Evolutionary conservation across 2,329 filamentous ascomycete genomes (phyloP).

Genomic region (Stromatinia cepivora): DNA sequence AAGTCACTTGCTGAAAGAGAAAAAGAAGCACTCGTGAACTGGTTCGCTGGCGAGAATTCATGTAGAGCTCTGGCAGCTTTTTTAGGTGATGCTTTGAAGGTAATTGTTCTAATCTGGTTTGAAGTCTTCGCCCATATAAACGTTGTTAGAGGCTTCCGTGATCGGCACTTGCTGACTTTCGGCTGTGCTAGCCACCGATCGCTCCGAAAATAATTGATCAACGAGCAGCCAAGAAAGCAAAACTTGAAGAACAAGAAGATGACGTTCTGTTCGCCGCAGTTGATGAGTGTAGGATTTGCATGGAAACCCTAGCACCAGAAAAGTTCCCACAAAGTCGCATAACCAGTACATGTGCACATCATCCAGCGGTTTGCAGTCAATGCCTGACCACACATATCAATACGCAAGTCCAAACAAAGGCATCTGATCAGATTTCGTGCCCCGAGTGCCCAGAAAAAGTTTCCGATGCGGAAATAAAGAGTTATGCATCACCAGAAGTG

Average conservation of each 20-base stretch:
- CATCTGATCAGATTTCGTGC: neutral
- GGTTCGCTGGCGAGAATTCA: conserved; percentile 4
- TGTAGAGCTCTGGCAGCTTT: neutral
- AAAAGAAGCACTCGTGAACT: conserved; percentile 2
- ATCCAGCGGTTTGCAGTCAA: neutral
- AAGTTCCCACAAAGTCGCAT: conserved; percentile 11
- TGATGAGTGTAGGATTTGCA: neutral
- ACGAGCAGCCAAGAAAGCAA: neutral
- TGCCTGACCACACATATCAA: conserved; percentile 1
- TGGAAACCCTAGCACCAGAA: neutral
- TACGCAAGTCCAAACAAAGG: neutral
- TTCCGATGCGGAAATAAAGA: conserved; percentile 10
- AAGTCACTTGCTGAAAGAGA: neutral
- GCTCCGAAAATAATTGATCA: neutral
- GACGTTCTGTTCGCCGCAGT: neutral
- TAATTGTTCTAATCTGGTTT: neutral
- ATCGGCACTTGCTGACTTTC: neutral
- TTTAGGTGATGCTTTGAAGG: conserved; percentile 3
- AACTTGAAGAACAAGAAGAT: neutral
- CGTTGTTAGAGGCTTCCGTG: no score
- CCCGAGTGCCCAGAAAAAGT: conserved; percentile 3
- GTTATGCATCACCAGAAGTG: conserved; percentile 10
- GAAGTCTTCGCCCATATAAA: neutral
- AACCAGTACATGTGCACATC: neutral
- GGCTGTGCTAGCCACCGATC: neutral